phyloP scores from a whole-genome alignment of 2,329 filamentous ascomycete species.

The Akanthomyces muscarius region DNA sequence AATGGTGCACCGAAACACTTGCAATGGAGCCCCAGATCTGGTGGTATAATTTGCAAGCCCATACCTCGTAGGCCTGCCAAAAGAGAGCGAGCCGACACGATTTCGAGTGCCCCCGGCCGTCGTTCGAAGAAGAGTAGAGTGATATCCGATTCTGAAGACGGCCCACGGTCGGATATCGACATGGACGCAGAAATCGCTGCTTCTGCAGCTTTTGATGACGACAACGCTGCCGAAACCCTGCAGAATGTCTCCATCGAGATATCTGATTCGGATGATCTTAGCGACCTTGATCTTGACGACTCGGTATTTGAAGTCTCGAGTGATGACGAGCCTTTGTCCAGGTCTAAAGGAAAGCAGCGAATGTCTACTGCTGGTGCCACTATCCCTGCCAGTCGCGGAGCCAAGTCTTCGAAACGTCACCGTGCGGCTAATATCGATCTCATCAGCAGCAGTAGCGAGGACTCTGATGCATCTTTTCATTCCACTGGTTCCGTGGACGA shows the following conservation, averaged over 20 bases:
- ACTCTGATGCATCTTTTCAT: background rate
- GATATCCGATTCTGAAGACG: conserved; percentile 30
- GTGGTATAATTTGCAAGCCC: conserved; percentile 9
- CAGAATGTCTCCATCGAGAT: conserved; percentile 20
- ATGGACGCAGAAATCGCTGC: conserved; percentile 32
- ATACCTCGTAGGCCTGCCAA: conserved; percentile 24
- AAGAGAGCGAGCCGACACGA: conserved; percentile 21
- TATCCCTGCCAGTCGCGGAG: background rate
- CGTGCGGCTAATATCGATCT: background rate
- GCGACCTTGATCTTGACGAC: conserved; percentile 20
- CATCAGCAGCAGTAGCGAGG: conserved; percentile 1
- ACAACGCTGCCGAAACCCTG: conserved; percentile 10
- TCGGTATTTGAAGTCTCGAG: conserved; percentile 22
- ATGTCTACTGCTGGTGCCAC: background rate
- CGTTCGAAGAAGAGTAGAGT: conserved; percentile 29
- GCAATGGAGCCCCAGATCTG: conserved; percentile 8
- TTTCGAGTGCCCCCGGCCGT: conserved; percentile 22
- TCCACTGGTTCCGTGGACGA: conserved; percentile 12
- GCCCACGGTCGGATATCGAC: conserved; percentile 24
- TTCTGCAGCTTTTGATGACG: conserved; percentile 21
- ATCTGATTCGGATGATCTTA: conserved; percentile 20
- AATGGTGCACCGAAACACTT: conserved; percentile 2
- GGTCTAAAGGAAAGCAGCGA: conserved; percentile 19
- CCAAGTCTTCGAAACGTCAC: background rate
- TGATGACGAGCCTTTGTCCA: conserved; percentile 30